These are phyloP conservation scores for Carallia pectinifolia DNA, from an alignment of 345 rosid species.

Conservation along the genomic window DNA sequence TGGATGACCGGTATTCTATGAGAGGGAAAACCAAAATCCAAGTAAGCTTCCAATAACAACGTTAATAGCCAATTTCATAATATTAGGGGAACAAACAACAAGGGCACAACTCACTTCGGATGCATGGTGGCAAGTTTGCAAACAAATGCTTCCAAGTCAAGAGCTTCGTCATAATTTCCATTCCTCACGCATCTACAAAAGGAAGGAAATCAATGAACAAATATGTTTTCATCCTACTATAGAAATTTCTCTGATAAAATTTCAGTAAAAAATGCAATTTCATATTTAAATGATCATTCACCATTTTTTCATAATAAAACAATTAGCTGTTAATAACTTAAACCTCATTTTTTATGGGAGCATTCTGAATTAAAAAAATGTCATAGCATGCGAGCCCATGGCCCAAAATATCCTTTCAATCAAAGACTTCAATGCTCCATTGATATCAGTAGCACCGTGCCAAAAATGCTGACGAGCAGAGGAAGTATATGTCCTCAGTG, in stretches of 20 bases:
- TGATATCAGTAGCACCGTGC: neutral
- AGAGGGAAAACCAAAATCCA: slow-evolving; percentile 12
- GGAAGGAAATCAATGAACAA: slow-evolving; percentile 15
- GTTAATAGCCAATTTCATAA: slow-evolving; percentile 13
- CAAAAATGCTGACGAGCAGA: neutral
- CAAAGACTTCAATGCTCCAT: neutral
- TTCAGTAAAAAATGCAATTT: neutral
- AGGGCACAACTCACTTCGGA: slow-evolving; percentile 71
- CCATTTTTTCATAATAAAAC: neutral
- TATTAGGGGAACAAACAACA: slow-evolving; percentile 2
- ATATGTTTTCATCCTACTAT: neutral
- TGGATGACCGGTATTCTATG: slow-evolving; percentile 81
- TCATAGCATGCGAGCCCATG: neutral
- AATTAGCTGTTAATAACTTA: neutral
- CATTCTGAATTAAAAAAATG: neutral
- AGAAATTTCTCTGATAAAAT: neutral
- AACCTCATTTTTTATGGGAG: neutral
- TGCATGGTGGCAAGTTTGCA: slow-evolving; percentile 91
- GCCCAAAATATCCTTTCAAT: neutral
- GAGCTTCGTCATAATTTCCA: slow-evolving; percentile 97
- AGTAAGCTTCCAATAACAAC: slow-evolving; percentile 22
- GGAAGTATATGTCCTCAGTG: neutral
- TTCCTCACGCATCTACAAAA: slow-evolving; percentile 84
- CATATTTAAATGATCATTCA: neutral
- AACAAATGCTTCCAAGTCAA: slow-evolving; percentile 92